A percentile compares a stretch with the other conserved stretches of the same genome.
Evolutionary conservation across 2,329 filamentous ascomycete species (phyloP).

Genomic region (Capronia epimyces): DNA sequence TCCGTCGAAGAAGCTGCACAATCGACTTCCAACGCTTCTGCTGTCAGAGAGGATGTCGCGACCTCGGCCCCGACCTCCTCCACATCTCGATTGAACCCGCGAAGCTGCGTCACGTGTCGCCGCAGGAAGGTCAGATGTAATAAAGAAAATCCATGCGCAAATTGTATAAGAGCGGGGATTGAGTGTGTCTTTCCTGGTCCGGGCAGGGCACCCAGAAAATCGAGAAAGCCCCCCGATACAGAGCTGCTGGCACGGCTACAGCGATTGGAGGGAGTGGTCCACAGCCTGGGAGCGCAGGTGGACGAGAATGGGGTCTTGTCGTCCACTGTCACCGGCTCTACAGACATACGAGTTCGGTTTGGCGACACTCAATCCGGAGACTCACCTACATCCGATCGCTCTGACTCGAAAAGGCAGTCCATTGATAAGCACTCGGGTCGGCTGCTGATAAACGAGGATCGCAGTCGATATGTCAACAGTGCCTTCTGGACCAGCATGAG

Average conservation of each 20-base stretch:
- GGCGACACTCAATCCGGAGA: constrained; percentile 9
- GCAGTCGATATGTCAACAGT: constrained; percentile 58
- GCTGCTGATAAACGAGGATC: constrained; percentile 55
- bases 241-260: constrained; percentile 55
- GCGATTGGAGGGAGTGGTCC: constrained; percentile 57
- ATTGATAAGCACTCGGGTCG: constrained; percentile 50
- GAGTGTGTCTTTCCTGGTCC: constrained; percentile 60
- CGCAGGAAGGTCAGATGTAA: constrained; percentile 47
- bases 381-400: constrained; percentile 15
- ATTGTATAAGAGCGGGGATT: constrained; percentile 47
- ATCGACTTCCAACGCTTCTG: neutral
- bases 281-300: constrained; percentile 50
- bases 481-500: constrained; percentile 57
- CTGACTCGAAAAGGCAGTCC: constrained; percentile 19
- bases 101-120: constrained; percentile 46
- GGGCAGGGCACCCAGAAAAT: constrained; percentile 55
- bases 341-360: constrained; percentile 17
- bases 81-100: constrained; percentile 32
- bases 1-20: neutral
- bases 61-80: neutral
- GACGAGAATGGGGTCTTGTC: constrained; percentile 30
- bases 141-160: constrained; percentile 45
- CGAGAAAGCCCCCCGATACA: constrained; percentile 53
- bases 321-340: constrained; percentile 11
- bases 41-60: neutral